Evolutionary conservation across 805 yeast species (phyloP), one percentile per base, ranked within the genome.

Genomic region (Saturnispora quitensis): DNA sequence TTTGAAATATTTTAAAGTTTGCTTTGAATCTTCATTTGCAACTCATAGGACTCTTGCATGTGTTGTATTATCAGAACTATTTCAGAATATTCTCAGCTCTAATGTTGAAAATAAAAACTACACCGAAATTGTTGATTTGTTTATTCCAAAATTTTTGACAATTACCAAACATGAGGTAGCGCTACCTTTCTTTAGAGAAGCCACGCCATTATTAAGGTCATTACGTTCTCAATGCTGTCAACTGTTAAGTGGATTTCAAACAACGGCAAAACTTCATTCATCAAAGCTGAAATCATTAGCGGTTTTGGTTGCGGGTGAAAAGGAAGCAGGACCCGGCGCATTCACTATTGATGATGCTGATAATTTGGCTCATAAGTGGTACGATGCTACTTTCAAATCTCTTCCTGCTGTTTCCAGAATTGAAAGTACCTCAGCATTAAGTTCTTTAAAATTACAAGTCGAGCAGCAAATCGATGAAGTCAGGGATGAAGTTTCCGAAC

Each of bases 241-340:
- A 48, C 68, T 93, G 49, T 78, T 89, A 56, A 81, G 84, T 50
- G 81, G 89, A 1, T 87, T 93, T 66, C 78, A 82, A 40, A 78
- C 74, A 18, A 38, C 42, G 33, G 97, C 91, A 4, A 85, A 84
- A 65, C 66, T 91, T 20, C 74, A 91, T 1, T 77, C 80, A 12
- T 72, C 77, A 20, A 84, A 83, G 62, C 65, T 89, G 5, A 97
- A 97, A 0, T 86, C 82, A 50, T 66, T 93, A 18, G 93, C 99
- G 0, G 82, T 89, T 5, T 81, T 90, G 9, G 97, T 91, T 4
- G 91, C 89, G 66, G 99, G 99, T 35, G 98, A 93, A 63, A 74
- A 81, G 1, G 95, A 87, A 54, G 96, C 97, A 2, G 97, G 97
- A 2, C 89, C 95, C 1, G 89, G 84, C 60, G 98, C 97, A 0